phyloP scores from a whole-genome alignment of 129 eudicot genomes.

The Centrapalus pauciflorus region DNA sequence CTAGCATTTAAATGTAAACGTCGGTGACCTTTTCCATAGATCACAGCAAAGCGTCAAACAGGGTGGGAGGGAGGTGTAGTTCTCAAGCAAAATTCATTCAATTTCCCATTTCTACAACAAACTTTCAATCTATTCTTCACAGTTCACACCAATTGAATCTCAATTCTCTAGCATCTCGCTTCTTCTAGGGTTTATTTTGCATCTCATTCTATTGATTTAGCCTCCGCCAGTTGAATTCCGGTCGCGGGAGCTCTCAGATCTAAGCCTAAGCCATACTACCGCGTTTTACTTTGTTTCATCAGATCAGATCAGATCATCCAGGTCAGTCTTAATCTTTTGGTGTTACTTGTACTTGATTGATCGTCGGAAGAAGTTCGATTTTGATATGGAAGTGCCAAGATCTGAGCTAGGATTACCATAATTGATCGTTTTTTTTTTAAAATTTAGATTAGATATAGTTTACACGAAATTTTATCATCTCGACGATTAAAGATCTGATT shows the following conservation, averaged over 20 bases:
- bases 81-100: conserved; percentile 20
- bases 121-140: conserved; percentile 23
- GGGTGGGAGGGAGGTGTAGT: conserved; percentile 5
- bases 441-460: background rate
- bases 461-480: background rate
- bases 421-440: background rate
- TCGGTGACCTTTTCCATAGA: conserved; percentile 27
- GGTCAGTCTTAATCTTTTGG: conserved; percentile 10
- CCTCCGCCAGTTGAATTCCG: conserved; percentile 19
- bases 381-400: conserved; percentile 10
- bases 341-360: background rate
- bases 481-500: conserved; percentile 22
- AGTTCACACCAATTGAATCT: conserved; percentile 18
- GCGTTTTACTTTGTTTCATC: background rate
- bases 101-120: conserved; percentile 10
- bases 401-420: conserved; percentile 24
- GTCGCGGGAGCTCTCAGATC: conserved; percentile 31
- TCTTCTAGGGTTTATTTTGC: conserved; percentile 33
- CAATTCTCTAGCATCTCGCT: background rate
- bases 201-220: conserved; percentile 15
- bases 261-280: background rate
- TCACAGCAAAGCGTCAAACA: conserved; percentile 31
- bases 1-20: background rate
- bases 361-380: background rate
- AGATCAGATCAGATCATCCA: conserved; percentile 18